Evolutionary conservation across 805 yeast species (phyloP).

Genomic region (Ascoidea asiatica): DNA sequence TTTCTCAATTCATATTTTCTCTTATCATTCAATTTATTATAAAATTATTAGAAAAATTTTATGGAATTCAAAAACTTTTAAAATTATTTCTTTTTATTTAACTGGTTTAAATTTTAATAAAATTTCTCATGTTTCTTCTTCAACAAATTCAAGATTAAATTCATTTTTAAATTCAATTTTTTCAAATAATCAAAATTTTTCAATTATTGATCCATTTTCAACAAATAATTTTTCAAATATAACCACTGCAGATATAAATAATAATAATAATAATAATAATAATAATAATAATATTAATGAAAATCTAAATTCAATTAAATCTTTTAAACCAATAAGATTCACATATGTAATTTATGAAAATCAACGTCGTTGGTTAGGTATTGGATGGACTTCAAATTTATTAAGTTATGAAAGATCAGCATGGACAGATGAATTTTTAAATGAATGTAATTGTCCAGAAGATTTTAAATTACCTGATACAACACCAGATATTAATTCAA

Average conservation of each 20-base stretch:
- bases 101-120: slow-evolving; percentile 73
- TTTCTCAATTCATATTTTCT: slow-evolving; percentile 37
- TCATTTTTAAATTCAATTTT: slow-evolving; percentile 25
- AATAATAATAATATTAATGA: no score
- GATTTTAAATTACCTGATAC: slow-evolving; percentile 71
- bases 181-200: slow-evolving; percentile 23
- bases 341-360: slow-evolving; percentile 90
- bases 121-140: no score
- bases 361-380: slow-evolving; percentile 94
- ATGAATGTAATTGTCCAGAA: slow-evolving; percentile 70
- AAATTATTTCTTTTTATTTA: slow-evolving; percentile 62
- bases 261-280: slow-evolving; percentile 17
- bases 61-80: slow-evolving; percentile 68
- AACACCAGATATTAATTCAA: slow-evolving; percentile 33
- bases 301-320: no score
- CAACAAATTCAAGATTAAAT: slow-evolving; percentile 16
- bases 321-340: slow-evolving; percentile 61
- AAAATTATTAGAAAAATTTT: slow-evolving; percentile 70
- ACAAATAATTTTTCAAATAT: slow-evolving; percentile 20
- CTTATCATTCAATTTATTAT: slow-evolving; percentile 81
- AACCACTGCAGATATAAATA: slow-evolving; percentile 13
- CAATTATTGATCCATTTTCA: no score
- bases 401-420: slow-evolving; percentile 88
- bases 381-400: slow-evolving; percentile 93
- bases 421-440: slow-evolving; percentile 94